Evolutionary conservation across 345 rosid species (phyloP).

Genomic region (Heritiera fomes): DNA sequence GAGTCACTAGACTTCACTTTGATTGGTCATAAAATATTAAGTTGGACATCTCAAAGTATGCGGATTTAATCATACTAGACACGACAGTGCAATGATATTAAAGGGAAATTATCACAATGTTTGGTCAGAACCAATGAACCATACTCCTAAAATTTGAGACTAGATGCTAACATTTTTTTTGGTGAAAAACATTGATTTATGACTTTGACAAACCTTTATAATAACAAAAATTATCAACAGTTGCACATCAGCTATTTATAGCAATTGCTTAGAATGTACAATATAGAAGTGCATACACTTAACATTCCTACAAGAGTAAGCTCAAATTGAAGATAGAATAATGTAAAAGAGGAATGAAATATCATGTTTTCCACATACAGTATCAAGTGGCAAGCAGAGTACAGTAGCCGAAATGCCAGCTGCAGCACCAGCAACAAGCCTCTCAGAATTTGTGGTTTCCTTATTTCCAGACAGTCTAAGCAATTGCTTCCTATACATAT

Average conservation of each 20-base stretch:
- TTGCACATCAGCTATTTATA: background rate
- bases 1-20: background rate
- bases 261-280: background rate
- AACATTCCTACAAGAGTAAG: background rate
- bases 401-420: conserved; percentile 73
- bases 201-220: conserved; percentile 4
- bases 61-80: background rate
- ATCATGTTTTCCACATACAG: conserved; percentile 41
- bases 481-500: conserved; percentile 69
- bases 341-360: background rate
- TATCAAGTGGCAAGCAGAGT: conserved; percentile 74
- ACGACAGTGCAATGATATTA: background rate
- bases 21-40: background rate
- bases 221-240: background rate
- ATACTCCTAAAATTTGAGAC: background rate
- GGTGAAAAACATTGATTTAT: background rate
- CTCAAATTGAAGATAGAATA: background rate
- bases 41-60: background rate
- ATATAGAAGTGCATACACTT: conserved; percentile 4
- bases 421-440: conserved; percentile 76
- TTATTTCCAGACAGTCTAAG: conserved; percentile 54
- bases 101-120: background rate
- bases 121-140: background rate
- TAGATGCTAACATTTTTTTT: background rate
- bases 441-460: conserved; percentile 67